phyloP scores from a whole-genome alignment of 2,329 filamentous ascomycete species.

The Pseudogymnoascus sp. region DNA sequence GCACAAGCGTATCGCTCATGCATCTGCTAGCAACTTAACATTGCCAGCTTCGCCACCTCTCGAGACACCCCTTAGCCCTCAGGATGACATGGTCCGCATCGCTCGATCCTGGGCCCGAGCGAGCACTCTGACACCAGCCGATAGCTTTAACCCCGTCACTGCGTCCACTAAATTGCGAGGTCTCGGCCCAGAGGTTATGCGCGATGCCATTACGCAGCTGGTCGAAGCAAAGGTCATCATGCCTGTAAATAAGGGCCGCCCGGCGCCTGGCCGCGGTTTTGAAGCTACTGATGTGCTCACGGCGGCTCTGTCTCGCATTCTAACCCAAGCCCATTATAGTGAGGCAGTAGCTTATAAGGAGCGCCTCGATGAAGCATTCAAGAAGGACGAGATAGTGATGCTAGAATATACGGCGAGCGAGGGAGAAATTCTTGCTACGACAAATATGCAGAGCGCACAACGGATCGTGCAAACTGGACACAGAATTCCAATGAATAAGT shows the following conservation, averaged over 20 bases:
- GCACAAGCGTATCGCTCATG: conserved; percentile 23
- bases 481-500: conserved; percentile 55
- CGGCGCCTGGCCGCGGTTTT: conserved; percentile 52
- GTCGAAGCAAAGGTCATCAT: conserved; percentile 37
- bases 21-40: conserved; percentile 41
- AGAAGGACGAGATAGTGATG: conserved; percentile 31
- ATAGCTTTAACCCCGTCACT: conserved; percentile 40
- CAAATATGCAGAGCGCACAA: conserved; percentile 56
- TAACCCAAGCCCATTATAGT: conserved; percentile 47
- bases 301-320: conserved; percentile 48
- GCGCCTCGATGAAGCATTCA: conserved; percentile 50
- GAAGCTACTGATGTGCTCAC: conserved; percentile 54
- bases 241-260: conserved; percentile 52
- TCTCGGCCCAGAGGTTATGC: conserved; percentile 13
- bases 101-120: conserved; percentile 55
- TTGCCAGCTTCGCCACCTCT: conserved; percentile 23
- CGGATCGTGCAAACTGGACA: conserved; percentile 47
- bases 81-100: conserved; percentile 33
- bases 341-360: conserved; percentile 55
- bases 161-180: conserved; percentile 42
- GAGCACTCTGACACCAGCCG: conserved; percentile 46
- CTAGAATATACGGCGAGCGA: conserved; percentile 54
- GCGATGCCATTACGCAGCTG: conserved; percentile 21
- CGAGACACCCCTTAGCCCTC: background rate
- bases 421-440: conserved; percentile 58